Evolutionary conservation across 495 filamentous ascomycete species (phyloP).

Genomic region (Xylaria grammica): DNA sequence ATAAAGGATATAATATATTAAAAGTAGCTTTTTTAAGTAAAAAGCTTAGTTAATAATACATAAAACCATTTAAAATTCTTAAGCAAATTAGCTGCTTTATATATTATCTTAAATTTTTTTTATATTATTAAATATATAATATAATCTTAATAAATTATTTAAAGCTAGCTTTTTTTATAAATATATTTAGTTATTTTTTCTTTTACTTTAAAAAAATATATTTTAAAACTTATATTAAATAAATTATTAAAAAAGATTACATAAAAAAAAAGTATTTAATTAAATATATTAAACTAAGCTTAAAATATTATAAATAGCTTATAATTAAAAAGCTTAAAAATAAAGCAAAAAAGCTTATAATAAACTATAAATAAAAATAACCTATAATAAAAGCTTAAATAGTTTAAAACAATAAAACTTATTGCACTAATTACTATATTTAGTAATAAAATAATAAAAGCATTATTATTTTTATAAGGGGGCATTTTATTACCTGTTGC

Average conservation of each 20-base stretch:
- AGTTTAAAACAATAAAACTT: not conserved
- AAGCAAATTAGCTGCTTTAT: not conserved
- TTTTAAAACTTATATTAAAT: not conserved
- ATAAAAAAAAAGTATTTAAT: not conserved
- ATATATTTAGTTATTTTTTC: conserved; percentile 9
- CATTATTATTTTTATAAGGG: not conserved
- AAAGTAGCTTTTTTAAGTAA: conserved; percentile 10
- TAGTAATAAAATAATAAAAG: not conserved
- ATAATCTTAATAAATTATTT: conserved; percentile 15
- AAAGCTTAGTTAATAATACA: conserved; percentile 2
- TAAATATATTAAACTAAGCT: conserved; percentile 9
- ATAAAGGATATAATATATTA: conserved; percentile 18
- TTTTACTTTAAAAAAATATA: not conserved
- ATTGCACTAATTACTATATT: not conserved
- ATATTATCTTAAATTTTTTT: conserved; percentile 8
- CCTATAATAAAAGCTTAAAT: not conserved
- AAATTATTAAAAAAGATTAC: not conserved
- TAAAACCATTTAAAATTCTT: not conserved
- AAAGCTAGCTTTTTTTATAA: conserved; percentile 9
- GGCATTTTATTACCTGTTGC: not conserved
- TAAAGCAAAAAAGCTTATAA: not conserved
- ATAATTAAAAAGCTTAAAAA: not conserved
- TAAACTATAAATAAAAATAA: not conserved
- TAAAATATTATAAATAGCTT: conserved; percentile 12
- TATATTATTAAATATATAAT: conserved; percentile 12